Evolutionary conservation across 2,329 filamentous ascomycete species (phyloP), one percentile per base, ranked within the genome.

Genomic region (Trichophyton benhamiae): DNA sequence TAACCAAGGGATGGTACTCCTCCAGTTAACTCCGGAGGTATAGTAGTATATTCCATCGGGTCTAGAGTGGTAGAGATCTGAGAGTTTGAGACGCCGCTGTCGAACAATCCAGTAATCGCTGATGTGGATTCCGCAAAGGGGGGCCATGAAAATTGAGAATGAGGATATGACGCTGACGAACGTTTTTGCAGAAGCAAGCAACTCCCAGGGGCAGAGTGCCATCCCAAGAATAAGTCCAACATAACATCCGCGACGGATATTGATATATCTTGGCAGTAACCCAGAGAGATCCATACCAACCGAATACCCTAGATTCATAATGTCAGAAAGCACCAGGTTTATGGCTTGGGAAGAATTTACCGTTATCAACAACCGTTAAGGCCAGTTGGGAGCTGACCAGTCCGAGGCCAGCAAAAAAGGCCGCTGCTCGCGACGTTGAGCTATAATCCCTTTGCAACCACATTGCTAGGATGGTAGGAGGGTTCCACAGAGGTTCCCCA

Each of bases 181-280:
- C 0, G 75, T 76, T 7, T 72, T 68, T 1, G 79, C 77, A 0
- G 72, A 74, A 5, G 75, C 73, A 1, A 82, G 70, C 0, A 82
- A 71, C 60, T 82, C 71, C 81, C 80, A 83, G 0, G 80, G 81
- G 63, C 77, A 62, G 13, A 61, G 57, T 22, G 60, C 64, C 41
- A 65, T 63, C 13, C 62, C 63, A 9, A 65, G 13, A n/a, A 64
- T 9, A 27, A 62, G 38, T 5, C 60, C 61, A 57, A 82, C 70
- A 63, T 80, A 80, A 0, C 76, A 75, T 0, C 82, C 82, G 3
- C 82, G 77, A 3, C 81, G 73, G 65, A 83, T 83, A 66, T 82
- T 82, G 69, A 84, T 75, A 65, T 77, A 83, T 46, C 72, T 74
- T 0, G 80, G 80, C 64, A 79, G 76, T 0, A 83, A 67, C 3